Evolutionary conservation across 257 asterid species (phyloP).

Genomic region (Solanum etuberosum): DNA sequence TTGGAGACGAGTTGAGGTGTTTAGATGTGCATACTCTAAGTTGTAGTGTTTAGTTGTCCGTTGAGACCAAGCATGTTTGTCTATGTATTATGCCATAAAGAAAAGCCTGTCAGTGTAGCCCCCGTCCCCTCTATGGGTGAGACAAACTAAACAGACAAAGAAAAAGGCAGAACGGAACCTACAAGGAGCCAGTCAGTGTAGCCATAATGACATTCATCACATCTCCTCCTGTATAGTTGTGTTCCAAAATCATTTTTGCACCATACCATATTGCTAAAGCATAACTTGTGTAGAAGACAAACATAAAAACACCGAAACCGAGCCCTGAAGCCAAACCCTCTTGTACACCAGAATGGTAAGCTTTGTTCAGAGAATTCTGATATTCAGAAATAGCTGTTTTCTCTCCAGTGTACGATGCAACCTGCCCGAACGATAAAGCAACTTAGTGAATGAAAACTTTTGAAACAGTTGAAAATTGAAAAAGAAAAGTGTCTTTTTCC

Average conservation of each 20-base stretch:
- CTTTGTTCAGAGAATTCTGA: constrained; percentile 36
- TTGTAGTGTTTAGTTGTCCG: neutral
- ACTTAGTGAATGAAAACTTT: neutral
- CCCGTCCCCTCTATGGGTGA: neutral
- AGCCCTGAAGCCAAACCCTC: constrained; percentile 65
- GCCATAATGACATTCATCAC: constrained; percentile 52
- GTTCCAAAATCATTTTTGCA: constrained; percentile 41
- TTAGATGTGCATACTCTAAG: neutral
- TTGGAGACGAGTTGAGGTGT: neutral
- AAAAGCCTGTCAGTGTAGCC: neutral
- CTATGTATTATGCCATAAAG: neutral
- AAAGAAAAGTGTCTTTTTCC: neutral
- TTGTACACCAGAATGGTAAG: constrained; percentile 55
- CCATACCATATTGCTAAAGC: constrained; percentile 83
- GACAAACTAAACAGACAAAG: neutral
- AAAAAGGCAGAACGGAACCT: constrained; percentile 10
- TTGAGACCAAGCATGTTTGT: neutral
- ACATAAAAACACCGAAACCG: constrained; percentile 56
- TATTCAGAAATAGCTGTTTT: constrained; percentile 46
- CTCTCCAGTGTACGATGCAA: constrained; percentile 71
- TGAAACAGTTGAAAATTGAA: neutral
- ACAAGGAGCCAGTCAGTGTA: constrained; percentile 62
- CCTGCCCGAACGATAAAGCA: constrained; percentile 21
- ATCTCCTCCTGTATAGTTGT: constrained; percentile 54
- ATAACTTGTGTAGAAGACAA: constrained; percentile 55